These are phyloP conservation scores for Myochromella boudieri DNA, from an alignment of 768 basidiomycete species.

Conservation along the genomic window DNA sequence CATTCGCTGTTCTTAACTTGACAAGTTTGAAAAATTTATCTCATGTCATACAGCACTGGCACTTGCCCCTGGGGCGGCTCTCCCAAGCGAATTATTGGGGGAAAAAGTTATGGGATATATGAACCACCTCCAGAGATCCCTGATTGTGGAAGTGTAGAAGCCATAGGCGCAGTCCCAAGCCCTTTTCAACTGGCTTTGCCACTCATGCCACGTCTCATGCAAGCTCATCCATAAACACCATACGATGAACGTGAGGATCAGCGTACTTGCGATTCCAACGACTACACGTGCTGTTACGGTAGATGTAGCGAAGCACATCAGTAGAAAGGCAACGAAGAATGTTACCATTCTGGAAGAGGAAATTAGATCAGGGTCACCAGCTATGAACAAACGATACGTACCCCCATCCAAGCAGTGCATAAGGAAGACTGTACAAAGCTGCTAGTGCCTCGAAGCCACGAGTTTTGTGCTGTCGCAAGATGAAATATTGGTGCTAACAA, in stretches of 20 bases:
- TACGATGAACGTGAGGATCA: constrained; percentile 15
- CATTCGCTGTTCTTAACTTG: too few species aligned
- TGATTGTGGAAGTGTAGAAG: too few species aligned
- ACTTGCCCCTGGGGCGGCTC: too few species aligned
- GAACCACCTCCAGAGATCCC: too few species aligned
- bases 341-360: constrained; percentile 24
- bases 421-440: constrained; percentile 11
- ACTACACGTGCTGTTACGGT: constrained; percentile 14
- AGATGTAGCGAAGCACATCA: constrained; percentile 24
- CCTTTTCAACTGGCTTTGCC: background rate
- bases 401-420: constrained; percentile 16
- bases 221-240: constrained; percentile 26
- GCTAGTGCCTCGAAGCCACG: constrained; percentile 3
- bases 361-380: background rate
- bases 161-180: too few species aligned
- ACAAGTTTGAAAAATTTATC: too few species aligned
- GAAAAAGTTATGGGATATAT: too few species aligned
- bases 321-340: constrained; percentile 25
- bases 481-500: background rate
- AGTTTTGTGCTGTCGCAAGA: background rate
- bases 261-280: constrained; percentile 11
- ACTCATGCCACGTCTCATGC: constrained; percentile 9
- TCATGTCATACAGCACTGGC: too few species aligned
- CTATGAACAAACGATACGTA: constrained; percentile 3
- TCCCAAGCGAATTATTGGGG: too few species aligned